Conservation (phyloP, 495 filamentous ascomycete species). For the Penicillium arizonense region DNA sequence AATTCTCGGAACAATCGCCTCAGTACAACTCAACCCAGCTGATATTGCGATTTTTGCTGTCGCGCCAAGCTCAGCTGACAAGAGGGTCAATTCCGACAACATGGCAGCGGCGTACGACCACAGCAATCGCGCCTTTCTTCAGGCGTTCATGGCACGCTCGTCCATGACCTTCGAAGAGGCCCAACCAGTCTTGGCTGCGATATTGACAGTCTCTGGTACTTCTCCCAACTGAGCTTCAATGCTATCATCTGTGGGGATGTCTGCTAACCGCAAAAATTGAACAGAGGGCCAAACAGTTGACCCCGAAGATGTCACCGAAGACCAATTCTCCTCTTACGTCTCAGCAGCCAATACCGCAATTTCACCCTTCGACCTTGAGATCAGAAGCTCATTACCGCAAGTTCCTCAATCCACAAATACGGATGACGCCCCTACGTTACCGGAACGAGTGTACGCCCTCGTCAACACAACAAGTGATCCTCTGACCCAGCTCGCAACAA, state of each 20-base stretch:
- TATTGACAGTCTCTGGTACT: constrained; percentile 58
- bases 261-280: not conserved
- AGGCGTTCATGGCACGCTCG: constrained; percentile 79
- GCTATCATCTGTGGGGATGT: not conserved
- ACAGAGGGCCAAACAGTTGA: constrained; percentile 43
- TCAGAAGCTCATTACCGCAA: constrained; percentile 70
- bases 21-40: not conserved
- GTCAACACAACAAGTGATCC: constrained; percentile 88
- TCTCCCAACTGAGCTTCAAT: not conserved
- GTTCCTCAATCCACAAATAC: constrained; percentile 14
- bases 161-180: constrained; percentile 73
- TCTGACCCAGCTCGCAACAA: constrained; percentile 83
- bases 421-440: constrained; percentile 11
- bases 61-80: not conserved
- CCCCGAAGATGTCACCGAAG: constrained; percentile 60
- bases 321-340: constrained; percentile 68
- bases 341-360: constrained; percentile 66
- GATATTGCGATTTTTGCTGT: not conserved
- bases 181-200: constrained; percentile 70
- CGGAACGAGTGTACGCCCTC: constrained; percentile 62
- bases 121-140: constrained; percentile 86
- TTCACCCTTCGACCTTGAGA: constrained; percentile 82
- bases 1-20: not conserved
- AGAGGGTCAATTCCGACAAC: not conserved
- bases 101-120: constrained; percentile 51